Conservation (phyloP, 2,329 filamentous ascomycete species). For the Apiospora malaysiana region DNA sequence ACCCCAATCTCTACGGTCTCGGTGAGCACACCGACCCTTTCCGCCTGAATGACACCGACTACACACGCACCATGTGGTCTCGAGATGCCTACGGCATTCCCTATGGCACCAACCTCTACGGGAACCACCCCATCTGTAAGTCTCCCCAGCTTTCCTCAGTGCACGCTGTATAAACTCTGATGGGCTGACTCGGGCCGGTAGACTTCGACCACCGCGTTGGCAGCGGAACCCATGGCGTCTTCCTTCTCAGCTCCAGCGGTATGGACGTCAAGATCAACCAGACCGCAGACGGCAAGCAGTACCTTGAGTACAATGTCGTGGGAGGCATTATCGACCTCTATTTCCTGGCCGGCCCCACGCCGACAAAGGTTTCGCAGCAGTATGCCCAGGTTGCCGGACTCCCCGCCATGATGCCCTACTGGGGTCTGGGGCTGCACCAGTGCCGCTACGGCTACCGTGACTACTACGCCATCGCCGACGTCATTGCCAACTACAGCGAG, state of each 20-base stretch:
- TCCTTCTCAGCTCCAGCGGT: conserved; percentile 74
- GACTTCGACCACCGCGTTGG: conserved; percentile 67
- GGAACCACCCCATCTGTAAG: conserved; percentile 72
- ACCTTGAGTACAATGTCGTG: conserved; percentile 79
- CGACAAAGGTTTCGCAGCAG: conserved; percentile 63
- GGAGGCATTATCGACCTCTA: conserved; percentile 79
- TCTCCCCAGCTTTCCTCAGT: background rate
- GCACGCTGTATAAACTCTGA: background rate
- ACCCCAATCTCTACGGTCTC: conserved; percentile 77
- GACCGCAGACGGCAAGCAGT: conserved; percentile 63
- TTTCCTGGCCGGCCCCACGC: conserved; percentile 65
- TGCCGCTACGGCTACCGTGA: conserved; percentile 71
- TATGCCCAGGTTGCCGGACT: conserved; percentile 63
- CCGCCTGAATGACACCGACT: conserved; percentile 70
- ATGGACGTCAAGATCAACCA: conserved; percentile 81
- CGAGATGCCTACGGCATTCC: conserved; percentile 70
- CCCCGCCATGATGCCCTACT: conserved; percentile 69
- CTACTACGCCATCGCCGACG: conserved; percentile 69
- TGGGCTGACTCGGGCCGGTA: background rate
- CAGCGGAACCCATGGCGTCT: conserved; percentile 65
- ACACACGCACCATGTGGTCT: conserved; percentile 73
- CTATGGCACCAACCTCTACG: conserved; percentile 70
- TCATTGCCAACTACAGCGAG: conserved; percentile 69
- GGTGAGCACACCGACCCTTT: conserved; percentile 79
- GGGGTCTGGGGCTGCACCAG: conserved; percentile 60